phyloP scores from a whole-genome alignment of 2,329 filamentous ascomycete species.

The Colletotrichum sp. region DNA sequence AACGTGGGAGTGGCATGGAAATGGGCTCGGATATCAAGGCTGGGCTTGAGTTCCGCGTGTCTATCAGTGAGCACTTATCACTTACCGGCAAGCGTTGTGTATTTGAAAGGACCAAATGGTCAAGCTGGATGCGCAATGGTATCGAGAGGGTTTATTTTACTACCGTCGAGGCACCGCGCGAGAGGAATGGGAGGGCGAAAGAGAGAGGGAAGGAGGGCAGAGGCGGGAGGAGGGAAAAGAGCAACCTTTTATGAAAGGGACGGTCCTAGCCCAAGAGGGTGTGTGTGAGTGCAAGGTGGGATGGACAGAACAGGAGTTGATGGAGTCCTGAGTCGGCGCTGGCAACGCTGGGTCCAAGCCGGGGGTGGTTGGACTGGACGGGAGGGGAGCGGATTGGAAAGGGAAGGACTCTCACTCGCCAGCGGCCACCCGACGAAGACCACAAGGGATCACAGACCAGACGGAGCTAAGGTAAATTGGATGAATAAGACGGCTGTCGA shows the following conservation, averaged over 20 bases:
- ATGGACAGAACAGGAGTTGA: slow-evolving; percentile 1
- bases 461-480: slow-evolving; percentile 7
- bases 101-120: slow-evolving; percentile 4
- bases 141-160: slow-evolving; percentile 21
- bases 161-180: slow-evolving; percentile 21
- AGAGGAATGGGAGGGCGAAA: slow-evolving; percentile 18
- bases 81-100: slow-evolving; percentile 13
- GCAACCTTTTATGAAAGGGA: slow-evolving; percentile 20
- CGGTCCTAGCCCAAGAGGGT: slow-evolving; percentile 4
- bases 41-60: not conserved
- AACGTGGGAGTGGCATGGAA: not conserved
- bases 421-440: slow-evolving; percentile 1
- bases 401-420: not conserved
- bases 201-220: not conserved
- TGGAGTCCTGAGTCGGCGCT: slow-evolving; percentile 20
- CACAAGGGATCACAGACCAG: not conserved
- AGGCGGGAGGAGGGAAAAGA: slow-evolving; percentile 13
- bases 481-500: slow-evolving; percentile 9
- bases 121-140: slow-evolving; percentile 15
- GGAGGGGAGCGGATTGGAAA: not conserved
- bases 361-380: slow-evolving; percentile 9
- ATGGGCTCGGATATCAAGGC: not conserved
- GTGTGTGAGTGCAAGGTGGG: not conserved
- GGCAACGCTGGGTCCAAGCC: slow-evolving; percentile 12
- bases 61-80: not conserved